Conservation (phyloP, 306 rosid species). For the Coriaria nepalensis region DNA sequence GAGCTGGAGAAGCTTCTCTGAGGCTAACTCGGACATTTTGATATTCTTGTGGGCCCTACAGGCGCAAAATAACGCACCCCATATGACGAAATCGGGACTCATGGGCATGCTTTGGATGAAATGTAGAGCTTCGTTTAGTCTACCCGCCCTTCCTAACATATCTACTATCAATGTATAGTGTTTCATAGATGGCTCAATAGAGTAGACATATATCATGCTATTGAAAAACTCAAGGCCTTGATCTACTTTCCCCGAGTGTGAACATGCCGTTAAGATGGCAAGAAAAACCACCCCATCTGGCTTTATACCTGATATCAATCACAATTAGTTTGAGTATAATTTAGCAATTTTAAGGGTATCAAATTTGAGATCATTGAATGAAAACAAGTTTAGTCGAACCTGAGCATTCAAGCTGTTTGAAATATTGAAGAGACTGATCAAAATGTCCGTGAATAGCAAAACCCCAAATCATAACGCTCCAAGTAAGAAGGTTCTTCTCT, state of each 20-base stretch:
- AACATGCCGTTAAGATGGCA: constrained; percentile 13
- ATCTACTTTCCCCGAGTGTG: constrained; percentile 14
- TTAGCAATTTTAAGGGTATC: no score
- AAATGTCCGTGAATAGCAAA: constrained; percentile 15
- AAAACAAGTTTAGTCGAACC: constrained; percentile 3
- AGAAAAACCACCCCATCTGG: constrained; percentile 16
- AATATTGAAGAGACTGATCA: constrained; percentile 7
- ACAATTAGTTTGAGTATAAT: no score
- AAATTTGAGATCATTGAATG: no score
- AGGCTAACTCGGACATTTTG: constrained; percentile 16
- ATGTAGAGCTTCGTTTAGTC: constrained; percentile 14
- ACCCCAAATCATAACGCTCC: constrained; percentile 19
- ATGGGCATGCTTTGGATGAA: constrained; percentile 10
- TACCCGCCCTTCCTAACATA: constrained; percentile 16
- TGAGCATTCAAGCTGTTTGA: constrained; percentile 8
- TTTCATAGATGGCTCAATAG: constrained; percentile 16
- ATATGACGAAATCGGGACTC: constrained; percentile 12
- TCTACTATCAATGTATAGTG: constrained; percentile 14
- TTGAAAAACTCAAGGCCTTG: constrained; percentile 11
- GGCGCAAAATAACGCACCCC: constrained; percentile 19
- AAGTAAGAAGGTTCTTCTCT: constrained; percentile 14
- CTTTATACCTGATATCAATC: constrained; percentile 13
- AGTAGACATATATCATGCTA: constrained; percentile 4
- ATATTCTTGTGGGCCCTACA: constrained; percentile 16
- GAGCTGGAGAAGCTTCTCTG: constrained; percentile 12